These are phyloP conservation scores for cucumber (Cucumis sativus) DNA, from an alignment of 306 rosid genomes.

Conservation along the genomic window Cucumber_9930_V3 NC_026660.2:6029001-6029500, in stretches of 20 bases:
- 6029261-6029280: not conserved
- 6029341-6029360: not conserved
- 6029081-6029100: not conserved
- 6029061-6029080: not conserved
- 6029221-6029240: not conserved
- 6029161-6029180: not conserved
- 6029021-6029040: not conserved
- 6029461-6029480: not conserved
- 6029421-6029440: not conserved
- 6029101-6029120: not conserved
- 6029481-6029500: not conserved
- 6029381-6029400: not conserved
- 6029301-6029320: not conserved
- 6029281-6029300: not conserved
- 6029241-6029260: not conserved
- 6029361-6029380: not conserved
- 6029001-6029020: not conserved
- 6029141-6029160: not conserved
- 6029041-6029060: too few relatives aligned
- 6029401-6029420: not conserved
- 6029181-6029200: not conserved
- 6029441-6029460: not conserved
- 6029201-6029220: not conserved
- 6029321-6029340: not conserved
- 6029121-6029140: not conserved